Evolutionary conservation across 2,329 filamentous ascomycete genomes (phyloP).

Genomic region (Pezicula rhizophila): DNA sequence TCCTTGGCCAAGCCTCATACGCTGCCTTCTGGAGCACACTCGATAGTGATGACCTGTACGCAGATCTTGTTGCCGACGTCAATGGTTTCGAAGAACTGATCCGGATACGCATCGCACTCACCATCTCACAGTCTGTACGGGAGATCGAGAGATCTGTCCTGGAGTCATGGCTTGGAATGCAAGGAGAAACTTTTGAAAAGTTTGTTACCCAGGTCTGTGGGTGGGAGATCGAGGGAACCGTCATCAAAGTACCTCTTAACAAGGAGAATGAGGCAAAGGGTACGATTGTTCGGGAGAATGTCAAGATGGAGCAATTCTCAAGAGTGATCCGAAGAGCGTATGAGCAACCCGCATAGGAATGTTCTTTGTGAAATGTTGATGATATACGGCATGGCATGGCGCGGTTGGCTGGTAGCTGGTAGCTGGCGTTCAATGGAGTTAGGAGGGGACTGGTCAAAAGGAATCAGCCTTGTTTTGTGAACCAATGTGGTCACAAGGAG

Average conservation of each 20-base stretch:
- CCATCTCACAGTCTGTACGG: conserved; percentile 75
- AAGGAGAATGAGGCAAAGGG: conserved; percentile 97
- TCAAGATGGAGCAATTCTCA: conserved; percentile 81
- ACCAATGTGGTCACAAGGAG: too few relatives aligned
- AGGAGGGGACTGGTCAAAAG: conserved; percentile 3
- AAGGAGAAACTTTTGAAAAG: conserved; percentile 61
- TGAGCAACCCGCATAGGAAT: conserved; percentile 64
- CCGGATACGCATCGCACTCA: conserved; percentile 80
- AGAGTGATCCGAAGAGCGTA: conserved; percentile 78
- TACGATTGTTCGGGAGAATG: conserved; percentile 89
- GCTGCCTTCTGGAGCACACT: conserved; percentile 87
- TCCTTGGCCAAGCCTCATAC: conserved; percentile 89
- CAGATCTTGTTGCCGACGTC: conserved; percentile 91
- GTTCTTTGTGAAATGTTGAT: background rate
- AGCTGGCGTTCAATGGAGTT: conserved; percentile 21
- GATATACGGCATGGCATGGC: conserved; percentile 4
- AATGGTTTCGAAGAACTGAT: conserved; percentile 92
- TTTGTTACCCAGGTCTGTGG: conserved; percentile 81
- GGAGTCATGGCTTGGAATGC: conserved; percentile 71
- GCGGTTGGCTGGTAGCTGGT: conserved; percentile 4
- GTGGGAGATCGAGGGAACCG: conserved; percentile 65
- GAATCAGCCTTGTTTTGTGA: background rate
- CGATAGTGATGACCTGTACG: conserved; percentile 91
- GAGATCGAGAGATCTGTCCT: conserved; percentile 64
- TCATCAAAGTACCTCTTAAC: conserved; percentile 78